Base-by-base conservation (phyloP, 139 green algal genomes). In the Haematococcus lacustris region DNA sequence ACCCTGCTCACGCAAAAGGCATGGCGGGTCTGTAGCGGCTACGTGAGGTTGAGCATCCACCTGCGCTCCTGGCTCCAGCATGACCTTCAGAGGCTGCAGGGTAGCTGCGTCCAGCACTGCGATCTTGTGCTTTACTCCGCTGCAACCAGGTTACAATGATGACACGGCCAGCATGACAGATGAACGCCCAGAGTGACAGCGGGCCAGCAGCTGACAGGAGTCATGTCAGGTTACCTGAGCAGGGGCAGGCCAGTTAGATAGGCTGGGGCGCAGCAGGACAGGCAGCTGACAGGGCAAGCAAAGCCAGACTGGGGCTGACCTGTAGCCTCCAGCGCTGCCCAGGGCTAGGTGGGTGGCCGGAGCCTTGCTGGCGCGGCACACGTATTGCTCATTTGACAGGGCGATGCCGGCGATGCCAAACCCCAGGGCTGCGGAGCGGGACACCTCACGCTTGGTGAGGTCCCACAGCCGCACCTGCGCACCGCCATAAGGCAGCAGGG, bases 401-500 rank as follows among this genome's bases (percentile, higher is more conserved):
- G 70, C 80, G 17, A 79, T 57, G 38, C 70, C 68, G 4, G 9
- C 38, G 38, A 78, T 73, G 39, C 21, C 1, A 65, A 83, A 83
- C 9, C 74, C 77, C 43, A 86, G 25, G 41, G 53, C 64, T 1
- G 73, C 76, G 32, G 32, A 71, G 30, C 50, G 62, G 2, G 67
- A 9, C 21, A 83, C 73, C 17, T 79, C 50, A 7, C 80, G 71
- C 47, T 26, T 71, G 25, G 62, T 35, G 4, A 70, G 68, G 61
- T 89, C 68, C 84, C 84, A 89, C 43, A 89, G 39, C 30, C 76
- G 78, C 2, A 80, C 17, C 73, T 77, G 59, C 21, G 25, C 28
- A n/a, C 34, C 30, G 25, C n/a, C 17, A n/a, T 57, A 57, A 21
- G 47, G 47, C 47, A 57, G 21, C 47, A 57, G 13, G n/a, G n/a